Percentiles rank a stretch among this genome's conserved stretches.
These are phyloP conservation scores for Dittrichia graveolens DNA, from an alignment of 129 eudicot genomes.

Conservation along the genomic window DNA sequence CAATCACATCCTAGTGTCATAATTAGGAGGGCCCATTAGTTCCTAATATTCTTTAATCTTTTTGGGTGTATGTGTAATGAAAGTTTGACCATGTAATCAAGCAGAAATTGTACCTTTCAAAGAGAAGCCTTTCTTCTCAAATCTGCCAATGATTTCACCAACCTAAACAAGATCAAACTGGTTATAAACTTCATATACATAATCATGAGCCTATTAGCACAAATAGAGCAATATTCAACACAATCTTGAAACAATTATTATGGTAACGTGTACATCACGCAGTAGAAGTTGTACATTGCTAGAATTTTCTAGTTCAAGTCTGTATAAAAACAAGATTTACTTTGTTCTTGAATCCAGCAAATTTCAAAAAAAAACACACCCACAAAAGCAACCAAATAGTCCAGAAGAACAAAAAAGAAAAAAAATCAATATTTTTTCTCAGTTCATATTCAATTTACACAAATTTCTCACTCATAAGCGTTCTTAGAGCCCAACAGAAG, in stretches of 20 bases:
- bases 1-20: conserved; percentile 12
- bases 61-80: neutral
- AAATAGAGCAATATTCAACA: neutral
- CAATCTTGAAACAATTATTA: neutral
- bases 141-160: conserved; percentile 92
- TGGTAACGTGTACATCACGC: conserved; percentile 16
- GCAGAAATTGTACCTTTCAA: conserved; percentile 66
- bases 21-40: conserved; percentile 30
- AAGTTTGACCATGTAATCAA: conserved; percentile 15
- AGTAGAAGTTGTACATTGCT: conserved; percentile 2
- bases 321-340: neutral
- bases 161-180: conserved; percentile 50
- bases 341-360: conserved; percentile 9
- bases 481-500: no score
- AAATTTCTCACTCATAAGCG: neutral
- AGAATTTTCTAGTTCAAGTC: neutral
- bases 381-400: no score
- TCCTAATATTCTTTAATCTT: conserved; percentile 9
- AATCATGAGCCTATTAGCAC: neutral
- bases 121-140: conserved; percentile 96
- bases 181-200: conserved; percentile 16
- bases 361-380: no score
- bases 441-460: neutral
- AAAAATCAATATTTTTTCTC: neutral
- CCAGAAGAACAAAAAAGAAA: neutral